These are phyloP conservation scores for Kodamaea hsintzibuensis DNA, from an alignment of 805 yeast genomes.

Conservation along the genomic window DNA sequence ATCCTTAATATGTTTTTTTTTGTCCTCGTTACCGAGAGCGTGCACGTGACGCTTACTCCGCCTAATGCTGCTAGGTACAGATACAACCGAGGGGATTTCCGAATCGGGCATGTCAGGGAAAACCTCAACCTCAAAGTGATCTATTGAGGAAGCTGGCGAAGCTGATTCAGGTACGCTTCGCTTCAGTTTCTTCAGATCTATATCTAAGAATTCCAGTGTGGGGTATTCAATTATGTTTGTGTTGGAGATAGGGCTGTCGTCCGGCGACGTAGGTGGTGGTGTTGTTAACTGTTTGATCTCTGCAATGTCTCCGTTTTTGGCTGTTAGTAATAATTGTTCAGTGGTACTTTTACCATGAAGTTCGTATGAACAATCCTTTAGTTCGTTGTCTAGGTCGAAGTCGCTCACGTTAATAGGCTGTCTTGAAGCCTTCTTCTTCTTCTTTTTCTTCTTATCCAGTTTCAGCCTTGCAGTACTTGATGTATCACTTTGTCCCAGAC, in stretches of 20 bases:
- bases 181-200: neutral
- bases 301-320: neutral
- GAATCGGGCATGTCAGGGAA: neutral
- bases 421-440: neutral
- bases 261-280: neutral
- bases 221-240: neutral
- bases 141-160: neutral
- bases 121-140: neutral
- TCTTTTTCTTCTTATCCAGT: neutral
- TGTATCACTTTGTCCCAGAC: too few relatives aligned
- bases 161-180: neutral
- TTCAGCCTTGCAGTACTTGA: neutral
- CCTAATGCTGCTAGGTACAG: neutral
- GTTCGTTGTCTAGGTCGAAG: neutral
- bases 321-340: too few relatives aligned
- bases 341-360: too few relatives aligned
- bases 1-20: neutral
- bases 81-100: conserved; percentile 2
- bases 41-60: conserved; percentile 4
- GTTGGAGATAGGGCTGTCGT: neutral
- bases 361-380: neutral
- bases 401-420: neutral
- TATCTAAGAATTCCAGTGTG: conserved; percentile 2
- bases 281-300: neutral
- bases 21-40: neutral